phyloP scores from a whole-genome alignment of 2,329 filamentous ascomycete species.

The Diplodia seriata region DNA sequence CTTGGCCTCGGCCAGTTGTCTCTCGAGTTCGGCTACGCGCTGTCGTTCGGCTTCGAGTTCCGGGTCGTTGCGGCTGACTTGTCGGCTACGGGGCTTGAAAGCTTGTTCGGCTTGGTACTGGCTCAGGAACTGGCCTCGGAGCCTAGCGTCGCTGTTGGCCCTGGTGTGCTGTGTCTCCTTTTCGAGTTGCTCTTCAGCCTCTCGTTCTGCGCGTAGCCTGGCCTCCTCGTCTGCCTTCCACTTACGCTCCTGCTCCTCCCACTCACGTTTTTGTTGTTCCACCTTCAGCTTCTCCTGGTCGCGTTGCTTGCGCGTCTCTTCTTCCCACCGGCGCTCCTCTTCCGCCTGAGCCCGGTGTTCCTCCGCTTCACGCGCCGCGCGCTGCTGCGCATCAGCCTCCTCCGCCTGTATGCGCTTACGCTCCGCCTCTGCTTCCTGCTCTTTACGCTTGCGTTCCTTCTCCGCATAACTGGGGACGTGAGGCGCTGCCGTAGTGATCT shows the following conservation, averaged over 20 bases:
- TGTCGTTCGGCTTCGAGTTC: conserved; percentile 64
- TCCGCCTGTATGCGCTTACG: conserved; percentile 58
- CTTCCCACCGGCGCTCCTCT: conserved; percentile 72
- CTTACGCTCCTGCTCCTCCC: conserved; percentile 77
- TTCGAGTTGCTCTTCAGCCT: conserved; percentile 70
- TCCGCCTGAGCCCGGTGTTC: conserved; percentile 67
- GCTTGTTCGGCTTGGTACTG: conserved; percentile 79
- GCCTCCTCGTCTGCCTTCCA: conserved; percentile 81
- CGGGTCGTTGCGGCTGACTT: conserved; percentile 48
- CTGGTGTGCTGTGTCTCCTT: conserved; percentile 70
- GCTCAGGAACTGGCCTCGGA: conserved; percentile 84
- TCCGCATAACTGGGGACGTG: conserved; percentile 81
- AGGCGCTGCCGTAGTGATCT: conserved; percentile 86
- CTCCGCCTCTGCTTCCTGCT: conserved; percentile 64
- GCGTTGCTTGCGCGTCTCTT: conserved; percentile 66
- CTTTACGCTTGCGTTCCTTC: conserved; percentile 73
- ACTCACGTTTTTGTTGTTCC: conserved; percentile 73
- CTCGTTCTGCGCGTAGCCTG: conserved; percentile 73
- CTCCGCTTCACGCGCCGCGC: conserved; percentile 62
- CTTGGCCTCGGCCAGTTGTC: conserved; percentile 70
- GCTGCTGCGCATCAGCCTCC: conserved; percentile 59
- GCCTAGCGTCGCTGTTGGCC: conserved; percentile 67
- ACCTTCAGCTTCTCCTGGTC: conserved; percentile 66
- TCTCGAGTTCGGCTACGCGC: conserved; percentile 81
- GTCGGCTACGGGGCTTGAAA: conserved; percentile 45